These are phyloP conservation scores for Ceratocystis destructans DNA, from an alignment of 2,329 filamentous ascomycete genomes.

Conservation along the genomic window DNA sequence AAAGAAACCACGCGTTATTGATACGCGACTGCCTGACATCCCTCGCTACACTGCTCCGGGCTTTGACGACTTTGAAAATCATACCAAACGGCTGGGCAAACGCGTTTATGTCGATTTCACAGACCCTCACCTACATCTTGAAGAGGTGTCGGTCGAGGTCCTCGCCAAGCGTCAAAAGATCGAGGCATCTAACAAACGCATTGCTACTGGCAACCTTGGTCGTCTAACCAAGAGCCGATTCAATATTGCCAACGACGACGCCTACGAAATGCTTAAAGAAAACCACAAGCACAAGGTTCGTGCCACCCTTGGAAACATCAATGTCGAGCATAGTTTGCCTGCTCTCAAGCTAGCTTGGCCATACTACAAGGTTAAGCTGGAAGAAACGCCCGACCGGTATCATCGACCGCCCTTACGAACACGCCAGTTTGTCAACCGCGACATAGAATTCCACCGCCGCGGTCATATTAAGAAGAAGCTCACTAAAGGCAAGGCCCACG, in stretches of 20 bases:
- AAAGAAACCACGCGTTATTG: slow-evolving; percentile 55
- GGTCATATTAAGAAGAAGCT: slow-evolving; percentile 65
- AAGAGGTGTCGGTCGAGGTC: slow-evolving; percentile 55
- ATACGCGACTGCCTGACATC: slow-evolving; percentile 45
- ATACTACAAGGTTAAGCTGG: slow-evolving; percentile 81
- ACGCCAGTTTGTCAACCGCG: slow-evolving; percentile 49
- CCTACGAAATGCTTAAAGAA: slow-evolving; percentile 89
- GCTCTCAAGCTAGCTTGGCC: slow-evolving; percentile 86
- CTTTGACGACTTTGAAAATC: slow-evolving; percentile 67
- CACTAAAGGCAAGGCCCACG: slow-evolving; percentile 64
- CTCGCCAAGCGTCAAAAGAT: slow-evolving; percentile 45
- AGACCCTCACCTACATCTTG: slow-evolving; percentile 74
- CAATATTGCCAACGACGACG: slow-evolving; percentile 92
- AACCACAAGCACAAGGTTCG: slow-evolving; percentile 94
- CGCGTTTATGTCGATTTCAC: slow-evolving; percentile 74
- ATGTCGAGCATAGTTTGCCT: slow-evolving; percentile 89
- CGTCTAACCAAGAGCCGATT: slow-evolving; percentile 69
- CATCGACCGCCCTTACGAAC: slow-evolving; percentile 70
- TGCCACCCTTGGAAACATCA: slow-evolving; percentile 76
- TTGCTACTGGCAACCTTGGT: slow-evolving; percentile 54
- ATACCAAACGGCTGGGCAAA: slow-evolving; percentile 59
- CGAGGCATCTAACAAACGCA: slow-evolving; percentile 48
- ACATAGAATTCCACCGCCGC: slow-evolving; percentile 60
- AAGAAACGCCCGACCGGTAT: slow-evolving; percentile 62
- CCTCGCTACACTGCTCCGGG: slow-evolving; percentile 51